phyloP scores from a whole-genome alignment of 352 stramenopile genomes.

The Phytophthora macrochlamydospora region DNA sequence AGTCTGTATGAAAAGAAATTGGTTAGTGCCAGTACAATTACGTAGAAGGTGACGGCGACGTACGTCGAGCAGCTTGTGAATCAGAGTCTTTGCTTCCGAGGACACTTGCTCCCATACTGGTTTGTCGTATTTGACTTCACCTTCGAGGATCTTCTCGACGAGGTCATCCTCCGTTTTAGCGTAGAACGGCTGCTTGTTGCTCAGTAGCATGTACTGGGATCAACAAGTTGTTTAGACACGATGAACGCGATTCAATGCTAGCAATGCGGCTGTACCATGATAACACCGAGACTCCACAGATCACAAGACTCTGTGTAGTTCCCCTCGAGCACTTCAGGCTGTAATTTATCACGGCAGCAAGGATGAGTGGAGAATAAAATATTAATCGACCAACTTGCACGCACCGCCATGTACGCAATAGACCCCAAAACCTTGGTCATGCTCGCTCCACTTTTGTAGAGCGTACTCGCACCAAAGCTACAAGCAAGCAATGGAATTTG shows the following conservation, averaged over 20 bases:
- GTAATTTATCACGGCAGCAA: neutral
- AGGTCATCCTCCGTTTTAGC: slow-evolving; percentile 72
- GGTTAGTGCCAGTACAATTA: neutral
- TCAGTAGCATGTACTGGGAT: slow-evolving; percentile 80
- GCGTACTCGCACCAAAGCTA: slow-evolving; percentile 80
- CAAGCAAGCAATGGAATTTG: slow-evolving; percentile 41
- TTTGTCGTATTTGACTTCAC: slow-evolving; percentile 56
- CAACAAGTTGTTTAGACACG: neutral
- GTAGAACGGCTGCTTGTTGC: slow-evolving; percentile 75
- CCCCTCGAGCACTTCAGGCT: slow-evolving; percentile 73
- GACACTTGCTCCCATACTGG: slow-evolving; percentile 66
- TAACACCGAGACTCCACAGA: slow-evolving; percentile 84
- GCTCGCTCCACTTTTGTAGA: slow-evolving; percentile 76
- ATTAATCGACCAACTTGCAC: slow-evolving; percentile 8
- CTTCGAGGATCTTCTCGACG: slow-evolving; percentile 76
- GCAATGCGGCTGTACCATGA: slow-evolving; percentile 52
- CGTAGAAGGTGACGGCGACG: neutral
- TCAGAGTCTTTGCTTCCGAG: slow-evolving; percentile 65
- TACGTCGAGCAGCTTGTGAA: slow-evolving; percentile 79
- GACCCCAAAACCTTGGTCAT: slow-evolving; percentile 84
- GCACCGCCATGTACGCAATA: slow-evolving; percentile 85
- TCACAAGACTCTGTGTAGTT: slow-evolving; percentile 80
- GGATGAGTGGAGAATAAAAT: neutral
- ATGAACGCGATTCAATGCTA: neutral
- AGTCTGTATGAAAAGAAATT: slow-evolving; percentile 28